These are phyloP conservation scores for Ilyonectria destructans DNA, from an alignment of 2,329 filamentous ascomycete species.

Conservation along the genomic window DNA sequence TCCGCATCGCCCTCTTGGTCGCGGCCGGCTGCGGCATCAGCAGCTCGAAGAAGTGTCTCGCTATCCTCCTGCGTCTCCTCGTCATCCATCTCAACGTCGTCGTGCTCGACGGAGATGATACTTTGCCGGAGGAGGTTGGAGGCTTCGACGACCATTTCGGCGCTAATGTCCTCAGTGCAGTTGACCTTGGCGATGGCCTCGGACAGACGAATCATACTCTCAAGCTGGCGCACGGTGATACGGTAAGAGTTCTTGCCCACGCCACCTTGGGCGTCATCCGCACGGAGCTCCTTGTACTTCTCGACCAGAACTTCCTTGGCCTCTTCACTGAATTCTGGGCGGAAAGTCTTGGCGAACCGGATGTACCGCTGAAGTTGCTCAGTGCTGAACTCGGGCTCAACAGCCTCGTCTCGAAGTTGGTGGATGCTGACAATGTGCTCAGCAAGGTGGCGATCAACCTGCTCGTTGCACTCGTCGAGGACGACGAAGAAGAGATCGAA, in stretches of 20 bases:
- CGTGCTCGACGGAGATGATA: constrained; percentile 98
- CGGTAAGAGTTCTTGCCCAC: constrained; percentile 96
- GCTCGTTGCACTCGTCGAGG: constrained; percentile 95
- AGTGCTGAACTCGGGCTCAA: constrained; percentile 94
- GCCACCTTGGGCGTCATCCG: constrained; percentile 94
- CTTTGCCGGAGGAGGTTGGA: constrained; percentile 93
- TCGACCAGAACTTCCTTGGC: constrained; percentile 89
- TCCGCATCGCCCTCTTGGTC: constrained; percentile 65
- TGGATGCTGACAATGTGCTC: constrained; percentile 96
- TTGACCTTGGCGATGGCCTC: constrained; percentile 99
- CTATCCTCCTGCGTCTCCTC: constrained; percentile 67
- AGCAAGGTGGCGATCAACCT: constrained; percentile 90
- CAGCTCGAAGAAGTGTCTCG: constrained; percentile 61
- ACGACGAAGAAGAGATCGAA: constrained; percentile 99
- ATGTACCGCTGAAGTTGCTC: constrained; percentile 98
- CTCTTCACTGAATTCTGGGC: constrained; percentile 91
- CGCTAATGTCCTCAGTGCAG: constrained; percentile 90
- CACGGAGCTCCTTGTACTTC: constrained; percentile 95
- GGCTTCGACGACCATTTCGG: constrained; percentile 90
- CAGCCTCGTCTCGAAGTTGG: constrained; percentile 91
- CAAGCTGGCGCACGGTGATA: constrained; percentile 96
- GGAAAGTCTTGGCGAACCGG: constrained; percentile 94
- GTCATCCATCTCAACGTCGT: constrained; percentile 95
- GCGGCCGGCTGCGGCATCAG: constrained; percentile 60
- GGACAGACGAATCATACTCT: constrained; percentile 94